Conservation (phyloP, 2,329 filamentous ascomycete species). For the Exophiala phaeomuriformis region DNA sequence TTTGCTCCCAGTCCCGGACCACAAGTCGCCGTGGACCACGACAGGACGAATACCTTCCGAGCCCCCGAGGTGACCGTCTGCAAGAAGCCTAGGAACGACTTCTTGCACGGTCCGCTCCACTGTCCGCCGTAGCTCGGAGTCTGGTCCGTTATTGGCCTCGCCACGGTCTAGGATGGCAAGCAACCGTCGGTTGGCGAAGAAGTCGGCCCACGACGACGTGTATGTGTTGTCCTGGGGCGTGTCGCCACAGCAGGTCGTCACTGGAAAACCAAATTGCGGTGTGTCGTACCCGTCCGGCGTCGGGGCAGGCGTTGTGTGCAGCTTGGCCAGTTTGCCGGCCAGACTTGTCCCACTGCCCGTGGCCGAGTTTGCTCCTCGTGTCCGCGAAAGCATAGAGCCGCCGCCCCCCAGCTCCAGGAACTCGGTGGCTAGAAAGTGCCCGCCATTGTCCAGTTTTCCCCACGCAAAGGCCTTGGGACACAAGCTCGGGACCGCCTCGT, state of each 20-base stretch:
- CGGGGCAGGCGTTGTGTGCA: conserved; percentile 71
- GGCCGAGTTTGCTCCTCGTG: conserved; percentile 31
- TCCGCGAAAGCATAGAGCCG: conserved; percentile 18
- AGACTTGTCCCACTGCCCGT: conserved; percentile 53
- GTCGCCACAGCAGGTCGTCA: conserved; percentile 77
- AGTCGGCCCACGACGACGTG: conserved; percentile 69
- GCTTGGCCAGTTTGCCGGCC: conserved; percentile 66
- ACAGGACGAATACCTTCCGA: conserved; percentile 61
- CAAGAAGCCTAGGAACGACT: conserved; percentile 71
- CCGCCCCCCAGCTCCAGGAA: conserved; percentile 60
- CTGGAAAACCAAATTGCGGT: conserved; percentile 74
- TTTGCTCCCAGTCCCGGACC: conserved; percentile 73
- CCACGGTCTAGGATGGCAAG: conserved; percentile 55
- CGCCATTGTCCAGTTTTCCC: conserved; percentile 48
- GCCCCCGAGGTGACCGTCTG: conserved; percentile 56
- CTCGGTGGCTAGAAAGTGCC: conserved; percentile 61
- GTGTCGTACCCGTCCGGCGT: conserved; percentile 50
- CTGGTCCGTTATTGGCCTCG: conserved; percentile 55
- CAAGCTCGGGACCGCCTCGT: conserved; percentile 61
- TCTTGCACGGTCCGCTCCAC: conserved; percentile 57
- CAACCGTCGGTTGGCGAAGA: conserved; percentile 72
- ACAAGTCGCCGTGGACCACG: conserved; percentile 84
- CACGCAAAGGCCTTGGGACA: conserved; percentile 70
- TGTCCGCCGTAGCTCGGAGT: conserved; percentile 53
- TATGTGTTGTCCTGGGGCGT: conserved; percentile 75